A percentile compares a stretch with the other conserved stretches of the same genome.
Conservation (phyloP, 306 rosid species). For the Astragalus membranaceus region DNA sequence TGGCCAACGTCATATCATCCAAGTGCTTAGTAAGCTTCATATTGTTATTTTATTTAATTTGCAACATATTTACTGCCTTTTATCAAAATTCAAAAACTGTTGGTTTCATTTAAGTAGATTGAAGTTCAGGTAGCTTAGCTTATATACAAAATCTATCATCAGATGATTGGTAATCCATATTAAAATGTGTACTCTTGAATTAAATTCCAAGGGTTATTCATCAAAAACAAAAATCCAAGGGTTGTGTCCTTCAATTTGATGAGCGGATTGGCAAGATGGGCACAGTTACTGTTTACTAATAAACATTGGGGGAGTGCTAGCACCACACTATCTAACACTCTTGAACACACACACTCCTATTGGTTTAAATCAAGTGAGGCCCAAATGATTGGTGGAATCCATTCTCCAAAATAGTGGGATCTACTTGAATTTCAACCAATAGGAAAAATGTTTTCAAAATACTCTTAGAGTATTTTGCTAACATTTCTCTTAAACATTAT, state of each 20-base stretch:
- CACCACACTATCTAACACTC: too few relatives aligned
- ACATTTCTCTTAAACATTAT: background rate
- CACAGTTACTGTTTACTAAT: background rate
- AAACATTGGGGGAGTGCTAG: too few relatives aligned
- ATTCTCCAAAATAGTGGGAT: too few relatives aligned
- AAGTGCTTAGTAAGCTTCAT: constrained; percentile 57
- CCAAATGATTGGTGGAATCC: too few relatives aligned
- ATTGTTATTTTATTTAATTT: background rate
- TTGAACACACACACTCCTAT: too few relatives aligned
- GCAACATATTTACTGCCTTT: background rate
- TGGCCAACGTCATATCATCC: constrained; percentile 97
- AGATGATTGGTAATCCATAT: background rate
- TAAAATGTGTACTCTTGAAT: background rate
- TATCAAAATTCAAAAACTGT: background rate
- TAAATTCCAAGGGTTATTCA: background rate
- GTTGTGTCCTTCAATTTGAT: background rate
- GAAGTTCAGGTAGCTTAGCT: background rate
- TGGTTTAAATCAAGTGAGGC: too few relatives aligned
- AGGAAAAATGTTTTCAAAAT: too few relatives aligned
- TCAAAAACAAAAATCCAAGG: background rate
- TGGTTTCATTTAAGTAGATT: background rate
- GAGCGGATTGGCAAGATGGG: background rate
- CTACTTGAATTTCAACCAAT: too few relatives aligned
- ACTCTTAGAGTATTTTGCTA: too few relatives aligned
- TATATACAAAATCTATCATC: background rate